A percentile compares a stretch with the other conserved stretches of the same genome.
Evolutionary conservation across 2,329 filamentous ascomycete genomes (phyloP).

Genomic region (Aspergillus puulaauensis): DNA sequence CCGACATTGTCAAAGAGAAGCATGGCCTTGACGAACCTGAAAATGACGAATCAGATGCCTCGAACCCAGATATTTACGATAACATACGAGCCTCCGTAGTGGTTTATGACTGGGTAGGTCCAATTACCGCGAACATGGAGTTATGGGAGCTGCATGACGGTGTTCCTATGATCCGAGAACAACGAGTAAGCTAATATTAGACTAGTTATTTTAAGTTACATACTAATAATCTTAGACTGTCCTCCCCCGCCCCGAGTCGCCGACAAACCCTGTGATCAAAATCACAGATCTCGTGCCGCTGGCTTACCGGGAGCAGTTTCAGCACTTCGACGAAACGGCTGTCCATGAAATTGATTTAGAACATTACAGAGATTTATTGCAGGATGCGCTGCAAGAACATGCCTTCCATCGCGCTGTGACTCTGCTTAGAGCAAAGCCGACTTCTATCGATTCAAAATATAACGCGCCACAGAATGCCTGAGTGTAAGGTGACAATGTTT

Average conservation of each 20-base stretch:
- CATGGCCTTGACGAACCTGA: neutral
- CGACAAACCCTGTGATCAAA: neutral
- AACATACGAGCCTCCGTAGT: neutral
- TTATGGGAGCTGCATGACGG: neutral
- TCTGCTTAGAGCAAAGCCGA: neutral
- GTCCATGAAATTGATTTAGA: neutral
- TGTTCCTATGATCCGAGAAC: neutral
- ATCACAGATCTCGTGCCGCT: neutral
- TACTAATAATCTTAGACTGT: neutral
- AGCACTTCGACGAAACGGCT: neutral
- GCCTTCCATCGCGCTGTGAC: neutral
- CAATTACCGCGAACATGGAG: neutral
- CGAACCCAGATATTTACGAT: neutral
- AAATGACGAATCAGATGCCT: neutral
- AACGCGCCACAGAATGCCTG: neutral
- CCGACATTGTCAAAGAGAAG: neutral
- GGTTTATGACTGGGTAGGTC: neutral
- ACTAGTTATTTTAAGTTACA: neutral
- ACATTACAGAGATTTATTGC: neutral
- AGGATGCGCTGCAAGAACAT: neutral
- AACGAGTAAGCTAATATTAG: neutral
- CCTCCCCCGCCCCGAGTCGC: neutral
- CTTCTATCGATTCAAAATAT: neutral
- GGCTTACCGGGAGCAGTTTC: neutral
- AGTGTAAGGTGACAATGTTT: too few species aligned